These are phyloP conservation scores for Calamus simplicifolius DNA, from an alignment of 176 grass and related monocot species.

Conservation along the genomic window DNA sequence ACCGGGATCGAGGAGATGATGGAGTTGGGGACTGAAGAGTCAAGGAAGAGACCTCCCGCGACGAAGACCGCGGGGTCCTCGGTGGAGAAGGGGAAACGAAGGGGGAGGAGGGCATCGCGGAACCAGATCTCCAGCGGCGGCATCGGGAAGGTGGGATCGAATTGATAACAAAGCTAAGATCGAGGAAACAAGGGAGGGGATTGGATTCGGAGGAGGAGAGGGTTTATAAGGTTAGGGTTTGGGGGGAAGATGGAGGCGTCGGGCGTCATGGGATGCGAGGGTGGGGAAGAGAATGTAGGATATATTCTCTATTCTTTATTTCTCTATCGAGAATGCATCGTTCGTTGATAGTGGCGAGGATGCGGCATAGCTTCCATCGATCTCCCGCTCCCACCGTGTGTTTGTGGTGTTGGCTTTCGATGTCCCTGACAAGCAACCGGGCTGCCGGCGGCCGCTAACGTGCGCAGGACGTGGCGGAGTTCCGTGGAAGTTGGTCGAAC, in stretches of 20 bases:
- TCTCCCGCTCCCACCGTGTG: no score
- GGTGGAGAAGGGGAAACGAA: neutral
- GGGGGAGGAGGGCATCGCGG: constrained; percentile 17
- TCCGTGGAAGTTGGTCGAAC: no score
- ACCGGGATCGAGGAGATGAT: constrained; percentile 47
- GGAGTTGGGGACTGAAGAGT: constrained; percentile 38
- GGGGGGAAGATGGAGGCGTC: neutral
- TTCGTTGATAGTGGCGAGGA: no score
- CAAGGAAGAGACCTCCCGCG: constrained; percentile 54
- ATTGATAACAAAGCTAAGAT: no score
- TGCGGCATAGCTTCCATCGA: no score
- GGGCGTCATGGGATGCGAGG: neutral
- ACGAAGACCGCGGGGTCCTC: constrained; percentile 5
- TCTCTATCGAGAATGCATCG: no score
- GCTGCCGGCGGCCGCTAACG: no score
- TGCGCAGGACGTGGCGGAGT: no score
- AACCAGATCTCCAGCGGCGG: constrained; percentile 68
- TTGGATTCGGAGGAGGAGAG: neutral
- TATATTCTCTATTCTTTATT: constrained; percentile 8
- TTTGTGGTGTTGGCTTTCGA: no score
- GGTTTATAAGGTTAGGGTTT: constrained; percentile 31
- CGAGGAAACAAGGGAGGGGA: neutral
- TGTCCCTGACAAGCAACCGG: no score
- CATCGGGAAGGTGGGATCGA: constrained; percentile 35
- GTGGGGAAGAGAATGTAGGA: constrained; percentile 1